Base-by-base conservation (phyloP, 306 rosid genomes). In the Cajanus cajan region DNA sequence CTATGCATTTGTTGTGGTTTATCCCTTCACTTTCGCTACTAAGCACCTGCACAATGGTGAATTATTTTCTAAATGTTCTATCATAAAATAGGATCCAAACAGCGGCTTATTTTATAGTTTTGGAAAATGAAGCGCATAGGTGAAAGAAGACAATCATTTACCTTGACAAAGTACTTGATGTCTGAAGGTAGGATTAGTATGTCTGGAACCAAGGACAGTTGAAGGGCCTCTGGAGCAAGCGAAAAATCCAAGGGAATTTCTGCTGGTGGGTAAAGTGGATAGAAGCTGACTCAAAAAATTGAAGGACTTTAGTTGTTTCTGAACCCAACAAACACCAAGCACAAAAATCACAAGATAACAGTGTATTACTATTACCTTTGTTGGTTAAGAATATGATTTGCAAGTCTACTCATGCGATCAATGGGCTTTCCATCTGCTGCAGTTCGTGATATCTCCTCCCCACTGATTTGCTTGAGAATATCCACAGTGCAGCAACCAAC, bases 171-270 rank as follows among this genome's bases (percentile, higher is more conserved):
- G 78, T 74, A 83, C 84, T 91, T 95, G 88, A 93, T 84, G 76
- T 95, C 96, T 2, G 99, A 95, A 73, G 98, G 98, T 51, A 95
- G 84, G 80, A 95, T 90, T 86, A 93, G 98, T 80, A 95, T 78
- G 78, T 93, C 91, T 28, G 98, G 98, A 73, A 92, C 64, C 80
- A 28, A 76, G 0, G 98, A 57, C 71, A 95, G 87, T 76, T 91
- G 89, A 65, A 93, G 94, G 80, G 97, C 90, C 83, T 90, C 92
- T 14, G 97, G 90, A 59, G 94, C 90, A 78, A 91, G 90, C 68
- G 97, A 92, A 80, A 84, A 87, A 82, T 95, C 99, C 87, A 95
- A 78, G 51, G 99, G 99, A 74, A 91, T 85, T 82, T 91, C 99
- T 12, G 96, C 91, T 8, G 97, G 96, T 37, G 98, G 99, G 73